Evolutionary conservation across 805 yeast genomes (phyloP), one percentile per base, ranked within the genome.

Genomic region (Torulaspora indica): DNA sequence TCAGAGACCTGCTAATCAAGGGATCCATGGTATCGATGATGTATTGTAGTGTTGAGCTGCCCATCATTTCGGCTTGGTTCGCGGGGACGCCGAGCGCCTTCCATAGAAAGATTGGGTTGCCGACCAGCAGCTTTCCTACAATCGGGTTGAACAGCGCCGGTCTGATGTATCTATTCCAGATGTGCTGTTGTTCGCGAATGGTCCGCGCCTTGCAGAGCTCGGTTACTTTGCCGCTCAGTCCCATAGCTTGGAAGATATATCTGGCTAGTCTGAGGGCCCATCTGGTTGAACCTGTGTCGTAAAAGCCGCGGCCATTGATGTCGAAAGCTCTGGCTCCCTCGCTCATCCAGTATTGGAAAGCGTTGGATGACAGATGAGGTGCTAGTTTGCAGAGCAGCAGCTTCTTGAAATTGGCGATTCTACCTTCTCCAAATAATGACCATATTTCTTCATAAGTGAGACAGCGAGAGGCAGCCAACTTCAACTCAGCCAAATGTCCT

Each of bases 21-120:
- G 95, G 95, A 57, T 85, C 91, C 53, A 85, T 70, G 4, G 95
- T 85, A 59, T 86, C 88, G 41, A 79, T 71, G 36, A 86, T 80
- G 60, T 86, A 85, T 46, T 81, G 76, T 54, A 82, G 66, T 34
- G 84, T 81, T 0, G 89, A 80, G 13, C 76, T 70, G 18, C 84
- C 87, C 78, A 86, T 85, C 82, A 86, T 76, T 23, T 78, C 70
- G 5, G 93, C 89, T 68, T 85, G 95, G 59, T 86, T 85, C 6
- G 81, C 78, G 5, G 95, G 95, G 37, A 85, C 95, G n/a, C 95
- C 95, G 18, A 86, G 71, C 0, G 95, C 95, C 61, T 83, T 85
- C 95, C 95, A 85, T 46, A 86, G 70, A 61, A 85, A 85, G n/a
- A 85, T 63, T 15, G 91, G 90, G 63, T 85, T 86, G n/a, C 89